phyloP scores from a whole-genome alignment of 805 yeast genomes.

The Nakazawaea siamensis region DNA sequence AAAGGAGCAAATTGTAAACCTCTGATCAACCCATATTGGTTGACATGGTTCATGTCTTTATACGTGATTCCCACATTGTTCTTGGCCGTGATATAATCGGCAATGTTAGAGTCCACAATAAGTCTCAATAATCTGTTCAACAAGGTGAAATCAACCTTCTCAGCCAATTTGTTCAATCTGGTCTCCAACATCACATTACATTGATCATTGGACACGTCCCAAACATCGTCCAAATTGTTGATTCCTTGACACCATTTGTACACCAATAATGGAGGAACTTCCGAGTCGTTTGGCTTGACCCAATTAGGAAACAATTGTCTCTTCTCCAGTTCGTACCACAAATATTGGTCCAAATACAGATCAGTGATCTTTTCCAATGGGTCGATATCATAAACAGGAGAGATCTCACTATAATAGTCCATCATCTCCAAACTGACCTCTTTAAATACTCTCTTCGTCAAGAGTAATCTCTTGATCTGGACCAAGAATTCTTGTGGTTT shows the following conservation, averaged over 20 bases:
- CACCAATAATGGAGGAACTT: slow-evolving; percentile 84
- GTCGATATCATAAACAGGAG: slow-evolving; percentile 83
- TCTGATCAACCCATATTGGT: slow-evolving; percentile 78
- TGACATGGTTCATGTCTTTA: slow-evolving; percentile 93
- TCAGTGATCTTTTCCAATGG: slow-evolving; percentile 94
- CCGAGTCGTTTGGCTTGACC: slow-evolving; percentile 93
- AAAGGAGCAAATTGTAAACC: slow-evolving; percentile 91
- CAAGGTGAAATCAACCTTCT: slow-evolving; percentile 82
- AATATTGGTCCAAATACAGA: slow-evolving; percentile 89
- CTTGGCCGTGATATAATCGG: slow-evolving; percentile 90
- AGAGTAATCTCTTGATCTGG: slow-evolving; percentile 70
- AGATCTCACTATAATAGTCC: slow-evolving; percentile 78
- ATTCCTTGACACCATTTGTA: slow-evolving; percentile 94
- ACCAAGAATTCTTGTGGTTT: slow-evolving; percentile 90
- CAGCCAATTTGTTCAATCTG: slow-evolving; percentile 58
- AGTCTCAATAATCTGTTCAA: slow-evolving; percentile 74
- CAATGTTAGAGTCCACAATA: slow-evolving; percentile 82
- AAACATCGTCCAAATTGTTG: slow-evolving; percentile 66
- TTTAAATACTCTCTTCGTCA: slow-evolving; percentile 88
- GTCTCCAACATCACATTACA: slow-evolving; percentile 82
- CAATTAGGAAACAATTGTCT: slow-evolving; percentile 87
- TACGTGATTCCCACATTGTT: slow-evolving; percentile 75
- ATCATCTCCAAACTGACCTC: slow-evolving; percentile 83
- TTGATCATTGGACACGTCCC: slow-evolving; percentile 73
- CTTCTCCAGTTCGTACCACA: slow-evolving; percentile 93